These are phyloP conservation scores for Clitopilus hobsonii DNA, from an alignment of 768 basidiomycete species.

Conservation along the genomic window DNA sequence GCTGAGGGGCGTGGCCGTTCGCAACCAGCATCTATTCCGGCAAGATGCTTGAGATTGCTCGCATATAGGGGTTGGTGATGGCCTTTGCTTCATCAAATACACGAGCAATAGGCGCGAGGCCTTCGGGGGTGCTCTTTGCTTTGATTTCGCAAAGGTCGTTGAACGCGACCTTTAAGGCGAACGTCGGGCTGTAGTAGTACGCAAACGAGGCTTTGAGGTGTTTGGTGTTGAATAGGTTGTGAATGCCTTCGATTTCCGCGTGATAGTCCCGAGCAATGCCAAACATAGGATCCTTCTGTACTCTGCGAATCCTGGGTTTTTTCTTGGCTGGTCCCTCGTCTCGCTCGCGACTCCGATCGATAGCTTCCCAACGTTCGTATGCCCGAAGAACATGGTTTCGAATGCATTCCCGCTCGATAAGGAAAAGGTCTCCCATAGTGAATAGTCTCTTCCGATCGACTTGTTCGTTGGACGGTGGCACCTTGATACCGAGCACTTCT, in stretches of 20 bases:
- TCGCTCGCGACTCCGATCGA: conserved; percentile 1
- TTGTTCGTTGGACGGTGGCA: conserved; percentile 4
- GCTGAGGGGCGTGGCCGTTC: neutral
- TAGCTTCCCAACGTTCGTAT: conserved; percentile 13
- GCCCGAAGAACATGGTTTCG: conserved; percentile 30
- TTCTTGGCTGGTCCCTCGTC: neutral
- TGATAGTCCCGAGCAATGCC: conserved; percentile 21
- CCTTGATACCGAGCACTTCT: too few relatives aligned
- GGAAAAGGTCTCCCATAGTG: conserved; percentile 8
- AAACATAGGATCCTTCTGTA: conserved; percentile 21
- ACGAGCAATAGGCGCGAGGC: conserved; percentile 26
- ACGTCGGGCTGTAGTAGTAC: conserved; percentile 24
- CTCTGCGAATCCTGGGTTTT: conserved; percentile 11
- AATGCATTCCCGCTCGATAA: conserved; percentile 34
- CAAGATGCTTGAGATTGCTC: neutral
- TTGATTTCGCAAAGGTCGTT: conserved; percentile 50
- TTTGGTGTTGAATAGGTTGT: conserved; percentile 26
- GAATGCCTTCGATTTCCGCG: conserved; percentile 19
- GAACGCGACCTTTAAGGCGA: conserved; percentile 56
- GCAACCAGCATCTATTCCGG: neutral
- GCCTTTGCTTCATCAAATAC: conserved; percentile 36
- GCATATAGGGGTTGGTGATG: conserved; percentile 23
- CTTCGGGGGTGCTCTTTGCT: conserved; percentile 32
- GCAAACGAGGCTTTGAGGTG: conserved; percentile 60
- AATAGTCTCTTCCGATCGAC: neutral